Percentiles rank a stretch among this genome's conserved stretches.
Evolutionary conservation across 345 rosid species (phyloP).

Genomic region (Eucalyptus regnans): DNA sequence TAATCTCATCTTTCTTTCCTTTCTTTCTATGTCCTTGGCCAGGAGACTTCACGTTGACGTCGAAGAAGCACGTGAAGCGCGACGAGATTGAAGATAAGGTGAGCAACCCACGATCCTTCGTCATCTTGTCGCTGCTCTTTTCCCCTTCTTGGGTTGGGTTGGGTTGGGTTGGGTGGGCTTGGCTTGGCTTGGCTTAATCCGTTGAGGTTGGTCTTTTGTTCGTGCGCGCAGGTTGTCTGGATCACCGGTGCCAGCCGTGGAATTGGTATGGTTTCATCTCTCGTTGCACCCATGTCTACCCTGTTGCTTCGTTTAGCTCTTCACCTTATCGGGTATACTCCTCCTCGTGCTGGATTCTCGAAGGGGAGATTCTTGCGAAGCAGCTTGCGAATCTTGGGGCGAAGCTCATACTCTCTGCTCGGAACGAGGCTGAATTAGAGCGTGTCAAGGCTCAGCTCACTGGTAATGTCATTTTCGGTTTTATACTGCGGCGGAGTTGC

Average conservation of each 20-base stretch:
- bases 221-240: constrained; percentile 58
- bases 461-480: constrained; percentile 22
- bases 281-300: no score
- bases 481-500: not conserved
- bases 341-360: not conserved
- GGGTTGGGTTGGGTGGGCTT: not conserved
- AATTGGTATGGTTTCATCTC: constrained; percentile 41
- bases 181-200: not conserved
- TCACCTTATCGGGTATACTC: not conserved
- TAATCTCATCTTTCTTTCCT: not conserved
- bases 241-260: constrained; percentile 98
- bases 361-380: constrained; percentile 83
- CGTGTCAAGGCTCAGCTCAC: constrained; percentile 63
- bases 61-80: constrained; percentile 55
- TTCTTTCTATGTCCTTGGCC: not conserved
- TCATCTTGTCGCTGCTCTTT: not conserved
- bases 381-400: constrained; percentile 82
- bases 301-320: not conserved
- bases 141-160: not conserved
- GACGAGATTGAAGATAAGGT: constrained; percentile 83
- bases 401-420: constrained; percentile 83
- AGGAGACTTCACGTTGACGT: constrained; percentile 73
- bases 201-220: not conserved
- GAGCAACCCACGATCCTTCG: not conserved
- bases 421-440: constrained; percentile 65